Conservation (phyloP, 108 stramenopile species). For the Stephanodiscus minutulus region DNA sequence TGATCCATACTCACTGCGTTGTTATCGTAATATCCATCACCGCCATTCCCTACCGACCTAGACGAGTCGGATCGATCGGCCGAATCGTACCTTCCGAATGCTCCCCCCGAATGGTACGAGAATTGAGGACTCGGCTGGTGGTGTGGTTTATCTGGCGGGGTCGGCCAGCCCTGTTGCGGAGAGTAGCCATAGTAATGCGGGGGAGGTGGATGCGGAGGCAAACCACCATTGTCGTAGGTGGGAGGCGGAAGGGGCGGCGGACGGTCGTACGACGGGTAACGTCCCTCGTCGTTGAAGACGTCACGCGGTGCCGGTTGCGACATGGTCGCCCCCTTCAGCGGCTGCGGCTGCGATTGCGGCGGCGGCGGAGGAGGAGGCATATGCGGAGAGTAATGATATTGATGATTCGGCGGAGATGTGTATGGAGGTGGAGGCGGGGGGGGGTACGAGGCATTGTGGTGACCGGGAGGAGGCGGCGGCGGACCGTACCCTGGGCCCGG, state of each 20-base stretch:
- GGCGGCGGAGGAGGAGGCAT: neutral
- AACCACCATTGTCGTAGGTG: neutral
- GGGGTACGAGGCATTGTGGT: slow-evolving; percentile 3
- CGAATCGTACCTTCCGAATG: slow-evolving; percentile 32
- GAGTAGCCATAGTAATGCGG: slow-evolving; percentile 13
- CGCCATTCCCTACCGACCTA: too few relatives aligned
- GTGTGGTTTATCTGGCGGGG: neutral
- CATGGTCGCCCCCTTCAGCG: too few relatives aligned
- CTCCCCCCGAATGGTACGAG: slow-evolving; percentile 21
- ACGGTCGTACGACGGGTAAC: neutral
- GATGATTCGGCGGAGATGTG: neutral
- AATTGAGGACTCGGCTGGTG: slow-evolving; percentile 26
- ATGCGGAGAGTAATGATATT: neutral
- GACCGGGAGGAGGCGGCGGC: neutral
- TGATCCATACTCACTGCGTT: slow-evolving; percentile 2
- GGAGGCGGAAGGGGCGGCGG: neutral
- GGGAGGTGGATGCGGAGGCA: slow-evolving; percentile 2
- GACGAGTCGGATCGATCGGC: slow-evolving; percentile 14
- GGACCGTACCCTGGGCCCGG: neutral
- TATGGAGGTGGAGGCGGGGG: neutral
- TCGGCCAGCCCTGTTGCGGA: slow-evolving; percentile 6
- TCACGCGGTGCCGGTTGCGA: too few relatives aligned
- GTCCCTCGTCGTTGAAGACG: neutral
- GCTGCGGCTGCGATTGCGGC: neutral
- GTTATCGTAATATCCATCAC: neutral